Evolutionary conservation across 148 eudicot species (phyloP).

Genomic region (Dianthus caryophyllus): DNA sequence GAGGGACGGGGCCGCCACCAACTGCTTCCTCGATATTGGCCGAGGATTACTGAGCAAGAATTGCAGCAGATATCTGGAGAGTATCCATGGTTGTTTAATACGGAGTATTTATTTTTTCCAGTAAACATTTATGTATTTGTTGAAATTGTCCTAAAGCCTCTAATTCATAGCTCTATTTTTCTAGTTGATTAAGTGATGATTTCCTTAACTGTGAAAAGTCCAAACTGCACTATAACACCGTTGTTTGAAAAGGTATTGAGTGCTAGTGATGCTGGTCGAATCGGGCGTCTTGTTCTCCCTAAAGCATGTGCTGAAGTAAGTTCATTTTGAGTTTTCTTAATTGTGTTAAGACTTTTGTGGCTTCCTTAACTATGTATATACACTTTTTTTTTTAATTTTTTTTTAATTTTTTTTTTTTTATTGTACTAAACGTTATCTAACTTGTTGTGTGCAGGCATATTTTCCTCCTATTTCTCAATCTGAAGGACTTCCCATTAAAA

Average conservation of each 20-base stretch:
- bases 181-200: conserved; percentile 3
- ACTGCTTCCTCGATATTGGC: conserved; percentile 98
- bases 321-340: conserved; percentile 1
- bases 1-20: conserved; percentile 89
- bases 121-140: too few relatives aligned
- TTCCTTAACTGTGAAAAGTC: conserved; percentile 60
- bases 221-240: conserved; percentile 85
- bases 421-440: neutral
- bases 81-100: conserved; percentile 60
- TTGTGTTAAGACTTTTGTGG: too few relatives aligned
- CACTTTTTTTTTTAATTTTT: too few relatives aligned
- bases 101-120: neutral
- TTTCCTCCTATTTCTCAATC: conserved; percentile 95
- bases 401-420: too few relatives aligned
- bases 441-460: conserved; percentile 63
- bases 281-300: conserved; percentile 97
- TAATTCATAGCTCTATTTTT: neutral
- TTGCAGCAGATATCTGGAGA: conserved; percentile 96
- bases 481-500: conserved; percentile 91
- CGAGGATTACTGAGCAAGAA: conserved; percentile 94
- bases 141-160: too few relatives aligned
- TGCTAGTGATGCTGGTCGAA: conserved; percentile 99
- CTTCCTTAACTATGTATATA: too few relatives aligned
- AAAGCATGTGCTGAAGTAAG: conserved; percentile 99
- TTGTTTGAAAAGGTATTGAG: conserved; percentile 94